A percentile compares a stretch with the other conserved stretches of the same genome.
These are phyloP conservation scores for Venustampulla echinocandica DNA, from an alignment of 495 filamentous ascomycete genomes.

Conservation along the genomic window DNA sequence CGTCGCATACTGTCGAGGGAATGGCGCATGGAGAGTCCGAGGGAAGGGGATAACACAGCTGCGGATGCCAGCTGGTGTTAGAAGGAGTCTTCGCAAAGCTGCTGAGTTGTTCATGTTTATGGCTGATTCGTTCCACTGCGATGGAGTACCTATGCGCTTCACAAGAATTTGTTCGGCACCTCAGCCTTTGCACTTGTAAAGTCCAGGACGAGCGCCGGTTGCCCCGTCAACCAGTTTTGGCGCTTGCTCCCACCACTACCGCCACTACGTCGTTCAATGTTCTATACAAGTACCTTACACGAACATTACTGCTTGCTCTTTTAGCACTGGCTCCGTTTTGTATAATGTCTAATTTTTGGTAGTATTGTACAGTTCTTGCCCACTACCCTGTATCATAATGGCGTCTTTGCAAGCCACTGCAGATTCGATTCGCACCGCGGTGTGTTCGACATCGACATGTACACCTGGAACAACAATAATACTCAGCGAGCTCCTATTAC, in stretches of 20 bases:
- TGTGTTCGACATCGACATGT: conserved; percentile 44
- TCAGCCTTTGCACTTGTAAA: no score
- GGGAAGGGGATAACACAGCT: conserved; percentile 6
- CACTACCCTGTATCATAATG: conserved; percentile 29
- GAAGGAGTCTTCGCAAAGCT: conserved; percentile 12
- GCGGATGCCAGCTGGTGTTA: conserved; percentile 15
- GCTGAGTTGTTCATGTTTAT: conserved; percentile 12
- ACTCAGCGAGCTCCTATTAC: conserved; percentile 42
- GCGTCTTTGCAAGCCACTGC: conserved; percentile 32
- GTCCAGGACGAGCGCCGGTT: no score
- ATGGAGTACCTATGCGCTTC: no score
- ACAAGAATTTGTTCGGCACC: no score
- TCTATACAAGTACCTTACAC: neutral
- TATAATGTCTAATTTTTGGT: conserved; percentile 22
- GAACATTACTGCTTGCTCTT: conserved; percentile 3
- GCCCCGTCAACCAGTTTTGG: conserved; percentile 2
- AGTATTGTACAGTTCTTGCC: conserved; percentile 4
- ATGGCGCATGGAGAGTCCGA: neutral
- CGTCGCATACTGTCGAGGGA: conserved; percentile 11
- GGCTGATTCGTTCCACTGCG: neutral
- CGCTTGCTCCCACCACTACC: neutral
- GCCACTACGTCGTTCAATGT: neutral
- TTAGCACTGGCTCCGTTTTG: conserved; percentile 11
- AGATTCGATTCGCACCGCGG: conserved; percentile 43
- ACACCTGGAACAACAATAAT: conserved; percentile 37